Conservation (phyloP, 108 stramenopile species). For the Skeletonema menzelii region DNA sequence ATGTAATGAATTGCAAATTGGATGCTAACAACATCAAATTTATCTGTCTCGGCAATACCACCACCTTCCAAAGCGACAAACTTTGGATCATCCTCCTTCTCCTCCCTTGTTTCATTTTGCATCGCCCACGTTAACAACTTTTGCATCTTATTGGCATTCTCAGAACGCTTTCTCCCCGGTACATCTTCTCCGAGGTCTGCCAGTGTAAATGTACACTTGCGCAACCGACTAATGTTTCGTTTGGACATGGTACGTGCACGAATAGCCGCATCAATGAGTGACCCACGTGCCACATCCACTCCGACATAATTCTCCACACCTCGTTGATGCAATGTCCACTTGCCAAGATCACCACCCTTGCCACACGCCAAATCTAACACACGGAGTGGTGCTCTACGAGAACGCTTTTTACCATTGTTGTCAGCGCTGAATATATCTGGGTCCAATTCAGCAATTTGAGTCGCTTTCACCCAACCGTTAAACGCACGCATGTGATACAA, state of each 20-base stretch:
- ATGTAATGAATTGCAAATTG: slow-evolving; percentile 99
- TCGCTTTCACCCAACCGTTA: slow-evolving; percentile 99
- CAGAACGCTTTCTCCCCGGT: slow-evolving; percentile 63
- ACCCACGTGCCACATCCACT: slow-evolving; percentile 95
- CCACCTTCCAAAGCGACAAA: slow-evolving; percentile 68
- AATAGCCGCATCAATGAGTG: slow-evolving; percentile 90
- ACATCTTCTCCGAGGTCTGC: slow-evolving; percentile 92
- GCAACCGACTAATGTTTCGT: slow-evolving; percentile 31
- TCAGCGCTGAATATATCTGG: slow-evolving; percentile 21
- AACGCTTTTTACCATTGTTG: slow-evolving; percentile 26
- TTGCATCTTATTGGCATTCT: slow-evolving; percentile 60
- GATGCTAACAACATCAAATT: slow-evolving; percentile 94
- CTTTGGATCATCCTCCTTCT: slow-evolving; percentile 53
- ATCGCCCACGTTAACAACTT: slow-evolving; percentile 78
- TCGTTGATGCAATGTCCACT: slow-evolving; percentile 81
- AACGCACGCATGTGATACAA: slow-evolving; percentile 95
- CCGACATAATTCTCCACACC: slow-evolving; percentile 90
- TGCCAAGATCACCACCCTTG: slow-evolving; percentile 98
- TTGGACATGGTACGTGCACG: slow-evolving; percentile 73
- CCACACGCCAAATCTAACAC: slow-evolving; percentile 98
- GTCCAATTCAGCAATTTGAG: slow-evolving; percentile 84
- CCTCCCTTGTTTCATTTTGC: slow-evolving; percentile 57
- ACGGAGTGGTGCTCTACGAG: slow-evolving; percentile 54
- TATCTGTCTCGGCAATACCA: slow-evolving; percentile 59
- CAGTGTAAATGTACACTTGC: slow-evolving; percentile 68